These are phyloP conservation scores for Cenococcum geophilum DNA, from an alignment of 495 filamentous ascomycete species.

Conservation along the genomic window DNA sequence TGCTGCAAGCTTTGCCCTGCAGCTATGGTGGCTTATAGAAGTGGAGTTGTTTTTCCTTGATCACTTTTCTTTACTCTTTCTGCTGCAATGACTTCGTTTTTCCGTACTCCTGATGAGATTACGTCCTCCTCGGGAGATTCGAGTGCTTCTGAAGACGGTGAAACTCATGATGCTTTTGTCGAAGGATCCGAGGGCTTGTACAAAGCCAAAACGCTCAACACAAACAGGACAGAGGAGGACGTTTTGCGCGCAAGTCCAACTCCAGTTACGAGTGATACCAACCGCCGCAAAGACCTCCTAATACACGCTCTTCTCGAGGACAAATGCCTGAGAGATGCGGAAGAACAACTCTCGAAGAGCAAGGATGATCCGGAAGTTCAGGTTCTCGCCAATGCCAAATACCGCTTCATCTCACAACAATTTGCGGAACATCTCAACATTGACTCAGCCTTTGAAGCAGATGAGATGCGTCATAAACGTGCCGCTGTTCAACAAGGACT, in stretches of 20 bases:
- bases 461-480: not conserved
- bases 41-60: not conserved
- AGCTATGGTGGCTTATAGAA: not conserved
- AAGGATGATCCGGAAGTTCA: slow-evolving; percentile 27
- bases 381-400: slow-evolving; percentile 15
- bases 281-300: slow-evolving; percentile 25
- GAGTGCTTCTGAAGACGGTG: not conserved
- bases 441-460: not conserved
- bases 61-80: not conserved
- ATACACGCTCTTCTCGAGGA: slow-evolving; percentile 33
- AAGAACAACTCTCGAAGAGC: slow-evolving; percentile 21
- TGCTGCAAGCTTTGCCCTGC: not conserved
- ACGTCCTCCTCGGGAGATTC: slow-evolving; percentile 6
- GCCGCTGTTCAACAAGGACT: not conserved
- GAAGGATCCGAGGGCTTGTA: not conserved
- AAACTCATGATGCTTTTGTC: not conserved
- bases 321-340: slow-evolving; percentile 27
- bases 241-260: not conserved
- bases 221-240: not conserved
- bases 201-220: not conserved
- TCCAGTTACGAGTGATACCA: slow-evolving; percentile 11
- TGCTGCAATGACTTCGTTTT: slow-evolving; percentile 3
- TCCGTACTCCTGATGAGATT: not conserved
- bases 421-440: slow-evolving; percentile 7
- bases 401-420: slow-evolving; percentile 17